Evolutionary conservation across 2,329 filamentous ascomycete genomes (phyloP), one percentile per base, ranked within the genome.

Genomic region (Monosporascus ibericus): DNA sequence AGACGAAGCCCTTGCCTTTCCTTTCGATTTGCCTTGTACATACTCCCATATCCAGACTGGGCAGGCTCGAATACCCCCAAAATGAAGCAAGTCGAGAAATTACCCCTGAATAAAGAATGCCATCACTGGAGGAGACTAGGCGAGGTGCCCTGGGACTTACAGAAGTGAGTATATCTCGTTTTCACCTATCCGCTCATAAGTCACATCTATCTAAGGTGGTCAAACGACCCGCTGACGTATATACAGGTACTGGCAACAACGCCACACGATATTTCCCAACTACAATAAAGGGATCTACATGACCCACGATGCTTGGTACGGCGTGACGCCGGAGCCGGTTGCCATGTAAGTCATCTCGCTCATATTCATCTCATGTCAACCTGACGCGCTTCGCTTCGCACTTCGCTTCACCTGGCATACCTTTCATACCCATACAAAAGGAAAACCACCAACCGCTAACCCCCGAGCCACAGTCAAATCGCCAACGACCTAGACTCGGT

Each of bases 301-400:
- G 78, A 99, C 95, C 0, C 86, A 95, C 67, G 87, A 92, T 71
- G 88, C 91, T 50, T 99, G 94, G 94, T 99, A 94, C 68, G 94
- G 92, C 51, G 92, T 97, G 7, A 99, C 95, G 0, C 92, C 94
- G 15, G 92, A 99, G 69, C 88, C 89, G 5, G 83, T 99, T 27
- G 94, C 94, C 55, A 84, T 79, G 89, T 94, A 75, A 63, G 77
- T 72, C 53, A 48, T 9, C 38, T 40, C 18, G 17, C 48, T 44
- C 20, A 17, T 51, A 34, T 50, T 50, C 46, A 44, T 55, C 39
- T 34, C 44, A 18, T 37, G 27, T 7, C 44, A 25, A 5, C 15
- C 37, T 7, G 15, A 15, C 37, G 17, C 37, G 6, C 37, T 3
- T 8, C 37, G 14, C n/a, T 18, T 18, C 25, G 2, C 25, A 8